Evolutionary conservation across 179 eudicot genomes (phyloP).

Genomic region (Spergularia azorica): DNA sequence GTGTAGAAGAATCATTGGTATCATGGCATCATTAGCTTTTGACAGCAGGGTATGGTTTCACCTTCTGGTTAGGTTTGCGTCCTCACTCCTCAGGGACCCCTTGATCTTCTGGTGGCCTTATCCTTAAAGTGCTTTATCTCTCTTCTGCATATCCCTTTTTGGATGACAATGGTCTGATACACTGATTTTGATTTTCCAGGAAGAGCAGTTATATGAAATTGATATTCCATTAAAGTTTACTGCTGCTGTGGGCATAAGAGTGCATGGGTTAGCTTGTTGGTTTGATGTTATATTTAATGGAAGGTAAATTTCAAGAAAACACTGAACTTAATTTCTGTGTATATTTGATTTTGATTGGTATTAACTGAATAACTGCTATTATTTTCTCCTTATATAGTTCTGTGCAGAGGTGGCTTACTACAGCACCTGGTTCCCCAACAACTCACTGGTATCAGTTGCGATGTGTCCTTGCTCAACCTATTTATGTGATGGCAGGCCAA

Average conservation of each 20-base stretch:
- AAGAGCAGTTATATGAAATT: constrained; percentile 88
- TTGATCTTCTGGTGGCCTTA: background rate
- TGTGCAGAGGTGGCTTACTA: constrained; percentile 97
- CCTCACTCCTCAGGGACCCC: background rate
- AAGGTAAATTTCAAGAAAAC: constrained; percentile 48
- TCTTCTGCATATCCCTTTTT: background rate
- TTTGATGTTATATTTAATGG: constrained; percentile 96
- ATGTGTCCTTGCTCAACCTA: constrained; percentile 83
- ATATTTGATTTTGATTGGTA: background rate
- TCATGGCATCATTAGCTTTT: background rate
- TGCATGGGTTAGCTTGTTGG: constrained; percentile 99
- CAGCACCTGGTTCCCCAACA: constrained; percentile 98
- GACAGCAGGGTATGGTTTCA: background rate
- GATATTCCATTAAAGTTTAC: constrained; percentile 81
- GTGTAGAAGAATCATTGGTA: background rate
- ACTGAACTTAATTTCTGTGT: constrained; percentile 1
- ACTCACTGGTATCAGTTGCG: constrained; percentile 99
- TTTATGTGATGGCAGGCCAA: constrained; percentile 97
- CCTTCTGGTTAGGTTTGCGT: background rate
- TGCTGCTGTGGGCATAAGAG: constrained; percentile 78
- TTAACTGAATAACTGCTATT: constrained; percentile 15
- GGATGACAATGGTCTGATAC: constrained; percentile 8
- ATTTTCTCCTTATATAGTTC: constrained; percentile 44
- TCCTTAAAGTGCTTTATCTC: background rate
- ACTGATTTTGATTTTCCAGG: constrained; percentile 49